Base-by-base conservation (phyloP, 2,329 filamentous ascomycete species). In the Xylariaceae sp. region DNA sequence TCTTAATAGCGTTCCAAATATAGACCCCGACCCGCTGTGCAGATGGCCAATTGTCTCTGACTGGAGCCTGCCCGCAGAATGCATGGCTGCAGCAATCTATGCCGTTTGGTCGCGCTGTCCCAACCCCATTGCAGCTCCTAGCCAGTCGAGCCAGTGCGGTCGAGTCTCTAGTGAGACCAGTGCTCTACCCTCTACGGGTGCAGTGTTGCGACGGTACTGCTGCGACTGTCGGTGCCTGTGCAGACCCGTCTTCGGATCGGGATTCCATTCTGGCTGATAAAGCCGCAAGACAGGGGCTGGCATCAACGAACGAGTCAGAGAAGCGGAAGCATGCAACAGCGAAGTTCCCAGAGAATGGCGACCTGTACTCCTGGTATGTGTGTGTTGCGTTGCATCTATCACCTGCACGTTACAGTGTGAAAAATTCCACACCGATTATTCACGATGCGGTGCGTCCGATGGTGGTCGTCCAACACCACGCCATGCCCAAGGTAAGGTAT, bases 1-100 rank as follows among this genome's bases (percentile, higher is more conserved):
- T 11, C 40, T 54, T 53, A 45, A 18, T 43, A 14, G 14, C 13
- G 19, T 33, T 45, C 54, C 59, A 54, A 58, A 53, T 57, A 61
- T 60, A 60, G 58, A 49, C 48, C 31, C 13, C 54, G 49, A 31
- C 41, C 40, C 41, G 16, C 41, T 36, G 31, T 16, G 33, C 16
- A 48, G 22, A 47, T 12, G 31, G 31, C 54, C 51, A 57, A 56
- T 53, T 19, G 42, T 28, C 40, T 33, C 40, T 33, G 36, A 39
- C 13, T 16, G 7, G 50, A 14, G 33, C 5, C 2, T 38, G 13
- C 16, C 34, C 34, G 34, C 34, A 38, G 16, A 10, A 4, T 38
- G 34, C 34, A 38, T 36, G 34, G 13, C 16, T 16, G 16, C 34
- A 38, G 34, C 16, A 16, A 14, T 16, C 34, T 38, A 14, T 16